Evolutionary conservation across 306 rosid genomes (phyloP), one percentile per base, ranked within the genome.

Genomic region (Fragaria ananassa): DNA sequence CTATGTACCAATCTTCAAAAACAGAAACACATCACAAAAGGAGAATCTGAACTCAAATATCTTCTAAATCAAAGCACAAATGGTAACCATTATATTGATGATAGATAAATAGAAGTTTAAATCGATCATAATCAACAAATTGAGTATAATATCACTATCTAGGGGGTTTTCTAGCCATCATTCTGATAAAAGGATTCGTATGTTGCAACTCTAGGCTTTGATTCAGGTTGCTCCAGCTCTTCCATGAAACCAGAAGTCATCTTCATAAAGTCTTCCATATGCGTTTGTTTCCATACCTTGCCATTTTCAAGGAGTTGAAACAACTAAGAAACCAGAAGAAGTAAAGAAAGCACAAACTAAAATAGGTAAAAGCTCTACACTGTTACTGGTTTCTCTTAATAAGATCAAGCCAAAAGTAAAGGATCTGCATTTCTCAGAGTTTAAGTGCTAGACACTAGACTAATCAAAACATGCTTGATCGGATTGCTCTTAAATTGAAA

Each of bases 181-280:
- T 86, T 85, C 53, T 68, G 60, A 63, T 78, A 92, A 89, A 88
- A 88, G 25, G 86, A 79, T 83, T 95, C 93, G 49, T 85, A 90
- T 42, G 96, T 81, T 51, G 83, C 79, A 76, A 95, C 93, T 85
- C 97, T 89, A 47, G 93, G 81, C 89, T 92, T 89, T 35, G 96
- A 68, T 66, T 92, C 88, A 58, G 97, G 93, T 80, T 80, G 82
- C 79, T 89, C 84, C 80, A 89, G 63, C 77, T 88, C 89, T 88
- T 87, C 81, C 80, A 79, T 72, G 74, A 95, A 95, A 8, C 74
- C 85, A 47, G 54, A 53, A 2, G 92, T 90, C 97, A 92, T 90
- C 88, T 85, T 81, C 74, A 92, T 60, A 66, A 95, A 95, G 74
- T 91, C 97, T 50, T 87, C 80, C 93, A 76, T 56, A 76, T 82